Evolutionary conservation across 805 yeast genomes (phyloP), one percentile per base, ranked within the genome.

Genomic region (Torulaspora delbrueckii): DNA sequence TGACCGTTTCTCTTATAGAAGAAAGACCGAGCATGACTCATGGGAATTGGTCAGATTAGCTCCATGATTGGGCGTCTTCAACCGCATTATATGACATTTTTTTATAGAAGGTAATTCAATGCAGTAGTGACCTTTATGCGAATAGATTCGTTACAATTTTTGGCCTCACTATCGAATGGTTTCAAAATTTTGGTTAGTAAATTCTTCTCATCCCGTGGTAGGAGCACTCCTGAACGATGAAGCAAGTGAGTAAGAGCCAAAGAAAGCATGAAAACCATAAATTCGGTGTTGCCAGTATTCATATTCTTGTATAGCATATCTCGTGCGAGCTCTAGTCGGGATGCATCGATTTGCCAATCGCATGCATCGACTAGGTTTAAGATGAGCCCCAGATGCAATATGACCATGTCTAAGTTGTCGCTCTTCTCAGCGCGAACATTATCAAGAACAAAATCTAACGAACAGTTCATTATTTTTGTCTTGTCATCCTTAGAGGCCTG

Each of bases 31-130:
- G 13, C 72, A 68, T 10, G 71, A 65, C 1, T 68, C 72, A 26
- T 90, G 95, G 95, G 66, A 73, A 40, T 57, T 84, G 25, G 68
- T 72, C 31, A 78, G 96, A 66, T 68, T 88, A 33, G 86, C 95
- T 6, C 95, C 97, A 53, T 80, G 43, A 59, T 24, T 23, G 26
- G 23, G 16, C 16, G 9, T 12, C 31, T 23, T 23, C n/a, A 9
- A 13, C 25, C 9, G 22, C 18, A 22, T 23, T 25, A 25, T 13
- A 18, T 26, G 24, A 30, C 31, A 14, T 10, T 22, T 23, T 42
- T 28, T 40, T 45, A 40, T 40, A 36, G 51, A 54, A 43, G 42
- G 45, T 38, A 43, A 32, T 36, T 2, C 27, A 45, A 22, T 16
- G 51, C 53, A 24, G 32, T 35, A 10, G 28, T 37, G 33, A 47